Evolutionary conservation across 2,329 filamentous ascomycete genomes (phyloP), one percentile per base, ranked within the genome.

Genomic region (Neofusicoccum cordaticola): DNA sequence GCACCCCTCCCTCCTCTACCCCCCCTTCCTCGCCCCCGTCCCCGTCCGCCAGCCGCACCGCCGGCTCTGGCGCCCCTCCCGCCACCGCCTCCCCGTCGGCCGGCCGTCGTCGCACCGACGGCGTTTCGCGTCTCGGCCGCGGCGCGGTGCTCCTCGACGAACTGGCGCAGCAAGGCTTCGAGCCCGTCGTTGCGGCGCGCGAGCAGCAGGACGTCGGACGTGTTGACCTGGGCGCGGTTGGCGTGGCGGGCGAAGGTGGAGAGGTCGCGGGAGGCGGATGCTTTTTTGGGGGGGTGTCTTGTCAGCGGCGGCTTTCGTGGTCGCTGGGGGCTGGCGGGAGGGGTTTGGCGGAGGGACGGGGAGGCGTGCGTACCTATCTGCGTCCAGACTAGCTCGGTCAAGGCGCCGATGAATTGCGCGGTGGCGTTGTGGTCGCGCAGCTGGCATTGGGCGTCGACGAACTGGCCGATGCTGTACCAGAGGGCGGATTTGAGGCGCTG

Each of bases 101-200:
- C 11, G 51, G 34, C 42, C 45, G 48, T n/a, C 27, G 41, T 45
- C 22, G 62, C 44, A 4, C 61, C 50, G 15, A 22, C 48, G 13
- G 3, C 19, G 9, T 17, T 42, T 56, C 42, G 41, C 47, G 4
- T 66, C n/a, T 72, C 74, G 1, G 42, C 11, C 6, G 19, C 19
- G 7, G 71, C 71, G 45, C 69, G 72, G 63, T 78, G 71, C 5
- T 70, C 79, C 63, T 93, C 88, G 34, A 93, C 81, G 70, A 88
- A 88, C 58, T 86, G 83, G 74, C 85, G 85, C 73, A 99, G 84
- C 39, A 98, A 87, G 15, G 84, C 84, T 69, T 93, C 88, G 19
- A 99, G 79, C 17, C 93, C 92, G 64, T 93, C 90, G 71, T 98
- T 99, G 66, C 94, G 88, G 67, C 95, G 84, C 31, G 92, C 89